Percentiles rank a stretch among this genome's conserved stretches.
phyloP scores from a whole-genome alignment of 345 rosid species.

The rapeseed (Brassica napus) region Da-Ae NC_063434.1:27215501-27216000 shows the following conservation, averaged over 20 bases:
- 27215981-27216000: slow-evolving; percentile 33
- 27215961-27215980: background rate
- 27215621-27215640: slow-evolving; percentile 39
- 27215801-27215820: slow-evolving; percentile 35
- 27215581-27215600: slow-evolving; percentile 49
- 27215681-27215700: slow-evolving; percentile 33
- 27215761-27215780: no score
- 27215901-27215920: slow-evolving; percentile 29
- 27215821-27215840: slow-evolving; percentile 39
- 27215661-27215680: background rate
- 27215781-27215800: slow-evolving; percentile 15
- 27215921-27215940: slow-evolving; percentile 27
- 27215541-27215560: background rate
- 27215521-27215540: slow-evolving; percentile 32
- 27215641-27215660: slow-evolving; percentile 41
- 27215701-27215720: background rate
- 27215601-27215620: slow-evolving; percentile 57
- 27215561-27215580: background rate
- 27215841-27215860: slow-evolving; percentile 39
- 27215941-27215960: slow-evolving; percentile 16
- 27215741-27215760: no score
- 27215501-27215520: slow-evolving; percentile 83
- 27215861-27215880: slow-evolving; percentile 28
- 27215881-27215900: slow-evolving; percentile 20
- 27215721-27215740: background rate